Percentiles rank a stretch among this genome's conserved stretches.
Conservation (phyloP, 768 basidiomycete species). For the Amanita thiersii region DNA sequence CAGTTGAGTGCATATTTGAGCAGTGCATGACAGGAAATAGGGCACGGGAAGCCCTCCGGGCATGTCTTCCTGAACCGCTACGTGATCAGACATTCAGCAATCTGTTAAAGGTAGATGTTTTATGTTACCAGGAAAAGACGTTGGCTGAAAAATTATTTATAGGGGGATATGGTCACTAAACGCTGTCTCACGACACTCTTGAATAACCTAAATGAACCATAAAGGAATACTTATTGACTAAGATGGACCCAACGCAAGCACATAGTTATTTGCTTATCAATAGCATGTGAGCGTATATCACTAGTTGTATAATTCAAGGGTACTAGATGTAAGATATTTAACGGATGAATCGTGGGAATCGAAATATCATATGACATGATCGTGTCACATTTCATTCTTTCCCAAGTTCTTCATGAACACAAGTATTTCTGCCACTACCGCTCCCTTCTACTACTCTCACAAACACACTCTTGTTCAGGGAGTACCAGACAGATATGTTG, state of each 20-base stretch:
- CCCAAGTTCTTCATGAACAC: slow-evolving; percentile 24
- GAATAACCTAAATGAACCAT: slow-evolving; percentile 78
- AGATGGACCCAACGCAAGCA: too few species aligned
- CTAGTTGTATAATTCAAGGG: neutral
- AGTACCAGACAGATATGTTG: slow-evolving; percentile 63
- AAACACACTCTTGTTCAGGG: slow-evolving; percentile 39
- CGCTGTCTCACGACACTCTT: slow-evolving; percentile 85
- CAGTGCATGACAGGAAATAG: slow-evolving; percentile 29
- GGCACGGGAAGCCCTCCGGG: slow-evolving; percentile 90
- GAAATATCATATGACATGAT: slow-evolving; percentile 9
- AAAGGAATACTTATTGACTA: slow-evolving; percentile 12
- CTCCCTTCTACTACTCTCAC: slow-evolving; percentile 51
- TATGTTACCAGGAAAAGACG: neutral
- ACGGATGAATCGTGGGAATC: too few species aligned
- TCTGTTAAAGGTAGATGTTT: slow-evolving; percentile 70
- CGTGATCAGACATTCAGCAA: slow-evolving; percentile 89
- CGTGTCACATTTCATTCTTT: slow-evolving; percentile 11
- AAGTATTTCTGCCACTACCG: slow-evolving; percentile 25
- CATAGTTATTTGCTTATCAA: too few species aligned
- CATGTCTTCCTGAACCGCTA: slow-evolving; percentile 92
- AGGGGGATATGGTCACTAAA: slow-evolving; percentile 99
- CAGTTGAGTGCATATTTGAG: slow-evolving; percentile 9
- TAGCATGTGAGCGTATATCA: neutral
- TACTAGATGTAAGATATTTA: too few species aligned
- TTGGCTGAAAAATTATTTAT: slow-evolving; percentile 13